Evolutionary conservation across 129 eudicot genomes (phyloP).

Genomic region (Centaurea solstitialis): DNA sequence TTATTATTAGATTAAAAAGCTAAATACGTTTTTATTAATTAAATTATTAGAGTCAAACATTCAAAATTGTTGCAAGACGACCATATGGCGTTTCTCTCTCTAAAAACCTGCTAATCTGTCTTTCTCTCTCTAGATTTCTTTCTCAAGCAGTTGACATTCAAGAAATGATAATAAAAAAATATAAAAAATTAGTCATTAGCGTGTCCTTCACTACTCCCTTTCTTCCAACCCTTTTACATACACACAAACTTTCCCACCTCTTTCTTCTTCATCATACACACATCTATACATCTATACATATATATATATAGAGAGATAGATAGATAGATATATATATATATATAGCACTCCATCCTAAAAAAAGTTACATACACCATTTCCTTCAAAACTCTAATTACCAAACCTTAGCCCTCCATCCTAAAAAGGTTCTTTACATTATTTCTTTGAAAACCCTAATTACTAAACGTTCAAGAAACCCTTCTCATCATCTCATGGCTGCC

Average conservation of each 20-base stretch:
- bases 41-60: conserved; percentile 11
- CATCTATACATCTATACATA: background rate
- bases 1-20: background rate
- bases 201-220: conserved; percentile 34
- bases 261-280: background rate
- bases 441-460: conserved; percentile 15
- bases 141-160: conserved; percentile 37
- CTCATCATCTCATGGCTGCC: conserved; percentile 22
- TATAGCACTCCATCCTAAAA: background rate
- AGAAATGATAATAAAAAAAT: background rate
- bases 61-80: conserved; percentile 13
- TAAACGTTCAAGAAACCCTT: background rate
- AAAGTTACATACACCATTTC: conserved; percentile 6
- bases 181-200: conserved; percentile 23
- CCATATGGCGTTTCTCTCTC: conserved; percentile 14
- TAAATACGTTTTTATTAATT: background rate
- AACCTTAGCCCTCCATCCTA: background rate
- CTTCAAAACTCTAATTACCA: conserved; percentile 14
- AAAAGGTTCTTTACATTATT: conserved; percentile 10
- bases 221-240: conserved; percentile 38
- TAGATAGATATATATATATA: background rate
- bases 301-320: background rate
- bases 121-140: conserved; percentile 8
- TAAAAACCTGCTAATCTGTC: background rate
- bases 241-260: conserved; percentile 7